Conservation (phyloP, 208 protist genomes). For the Vickermania spadyakhi region DNA sequence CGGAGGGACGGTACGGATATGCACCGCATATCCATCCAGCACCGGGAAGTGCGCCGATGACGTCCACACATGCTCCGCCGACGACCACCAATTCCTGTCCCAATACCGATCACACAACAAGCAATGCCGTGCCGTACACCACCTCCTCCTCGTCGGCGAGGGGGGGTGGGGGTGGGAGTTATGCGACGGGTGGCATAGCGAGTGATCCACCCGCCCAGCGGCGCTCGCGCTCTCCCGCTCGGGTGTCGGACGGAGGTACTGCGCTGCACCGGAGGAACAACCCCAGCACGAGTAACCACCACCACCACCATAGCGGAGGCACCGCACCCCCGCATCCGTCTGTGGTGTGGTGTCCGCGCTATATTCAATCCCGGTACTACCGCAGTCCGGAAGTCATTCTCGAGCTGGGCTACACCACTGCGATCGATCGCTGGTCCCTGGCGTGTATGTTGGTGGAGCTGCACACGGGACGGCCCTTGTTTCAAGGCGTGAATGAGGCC, state of each 20-base stretch:
- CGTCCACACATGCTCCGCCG: not conserved
- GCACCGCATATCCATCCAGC: too few relatives aligned
- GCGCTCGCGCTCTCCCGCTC: too few relatives aligned
- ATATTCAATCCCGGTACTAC: slow-evolving; percentile 97
- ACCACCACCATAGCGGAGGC: too few relatives aligned
- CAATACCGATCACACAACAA: too few relatives aligned
- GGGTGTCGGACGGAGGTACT: too few relatives aligned
- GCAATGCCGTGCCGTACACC: not conserved
- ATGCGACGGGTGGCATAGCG: too few relatives aligned
- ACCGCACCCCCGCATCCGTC: slow-evolving; percentile 18
- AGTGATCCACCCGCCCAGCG: not conserved
- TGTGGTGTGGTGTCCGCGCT: slow-evolving; percentile 36
- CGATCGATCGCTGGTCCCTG: slow-evolving; percentile 98
- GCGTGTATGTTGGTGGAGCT: slow-evolving; percentile 98
- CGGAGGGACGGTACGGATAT: not conserved
- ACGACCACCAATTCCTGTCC: not conserved
- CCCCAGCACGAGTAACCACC: too few relatives aligned
- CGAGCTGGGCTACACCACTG: slow-evolving; percentile 88
- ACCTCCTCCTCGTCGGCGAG: not conserved
- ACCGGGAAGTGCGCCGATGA: not conserved
- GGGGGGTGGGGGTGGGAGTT: not conserved
- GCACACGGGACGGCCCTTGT: slow-evolving; percentile 96
- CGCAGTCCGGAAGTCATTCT: slow-evolving; percentile 97
- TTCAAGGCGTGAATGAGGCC: slow-evolving; percentile 90
- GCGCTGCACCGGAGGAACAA: too few relatives aligned